These are phyloP conservation scores for Botrytis pseudocinerea DNA, from an alignment of 2,329 filamentous ascomycete species.

Conservation along the genomic window DNA sequence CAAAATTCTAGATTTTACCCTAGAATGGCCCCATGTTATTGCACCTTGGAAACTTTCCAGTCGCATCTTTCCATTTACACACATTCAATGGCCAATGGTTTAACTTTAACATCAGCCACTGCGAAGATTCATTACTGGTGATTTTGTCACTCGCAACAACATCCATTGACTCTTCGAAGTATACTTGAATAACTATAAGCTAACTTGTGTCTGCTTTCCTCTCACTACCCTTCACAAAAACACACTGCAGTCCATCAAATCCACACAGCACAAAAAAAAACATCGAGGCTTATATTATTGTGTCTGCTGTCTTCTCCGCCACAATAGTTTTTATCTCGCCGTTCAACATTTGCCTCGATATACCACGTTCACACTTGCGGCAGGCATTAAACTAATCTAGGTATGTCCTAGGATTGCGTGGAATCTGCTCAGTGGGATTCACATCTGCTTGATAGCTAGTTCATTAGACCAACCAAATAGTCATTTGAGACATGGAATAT, in stretches of 20 bases:
- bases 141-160: not conserved
- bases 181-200: not conserved
- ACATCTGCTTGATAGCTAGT: too few relatives aligned
- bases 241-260: not conserved
- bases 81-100: not conserved
- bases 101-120: not conserved
- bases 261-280: not conserved
- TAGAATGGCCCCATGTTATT: not conserved
- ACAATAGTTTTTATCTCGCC: too few relatives aligned
- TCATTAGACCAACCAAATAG: not conserved
- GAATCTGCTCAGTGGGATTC: too few relatives aligned
- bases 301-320: not conserved
- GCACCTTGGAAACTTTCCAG: not conserved
- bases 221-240: not conserved
- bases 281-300: not conserved
- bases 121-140: not conserved
- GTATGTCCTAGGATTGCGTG: not conserved
- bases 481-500: not conserved
- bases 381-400: not conserved
- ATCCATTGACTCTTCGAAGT: not conserved
- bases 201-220: not conserved
- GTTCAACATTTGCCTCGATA: not conserved
- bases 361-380: not conserved
- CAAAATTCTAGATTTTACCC: too few relatives aligned
- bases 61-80: not conserved